phyloP scores from a whole-genome alignment of 495 filamentous ascomycete genomes.

The Neurospora sp. region DNA sequence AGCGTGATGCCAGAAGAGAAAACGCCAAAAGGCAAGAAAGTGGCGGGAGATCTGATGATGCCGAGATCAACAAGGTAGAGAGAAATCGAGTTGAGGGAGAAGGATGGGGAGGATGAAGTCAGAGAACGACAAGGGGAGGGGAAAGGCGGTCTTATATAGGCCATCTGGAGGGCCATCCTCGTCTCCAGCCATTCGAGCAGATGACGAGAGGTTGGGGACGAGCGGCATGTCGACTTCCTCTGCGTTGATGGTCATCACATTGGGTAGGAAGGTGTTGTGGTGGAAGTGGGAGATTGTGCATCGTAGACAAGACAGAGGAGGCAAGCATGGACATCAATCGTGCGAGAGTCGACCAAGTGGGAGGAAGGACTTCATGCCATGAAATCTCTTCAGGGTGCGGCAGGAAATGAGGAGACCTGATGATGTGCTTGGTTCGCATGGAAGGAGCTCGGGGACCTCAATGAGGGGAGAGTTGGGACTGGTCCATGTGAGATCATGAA shows the following conservation, averaged over 20 bases:
- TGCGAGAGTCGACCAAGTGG: not conserved
- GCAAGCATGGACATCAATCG: not conserved
- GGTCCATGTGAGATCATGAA: not conserved
- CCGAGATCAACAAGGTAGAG: slow-evolving; percentile 2
- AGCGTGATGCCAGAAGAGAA: slow-evolving; percentile 9
- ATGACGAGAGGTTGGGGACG: not conserved
- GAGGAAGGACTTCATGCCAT: not conserved
- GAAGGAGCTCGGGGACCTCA: not conserved
- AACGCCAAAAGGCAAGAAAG: not conserved
- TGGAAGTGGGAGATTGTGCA: not conserved
- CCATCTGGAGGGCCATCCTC: not conserved
- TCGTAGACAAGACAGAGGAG: not conserved
- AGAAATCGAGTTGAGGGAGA: slow-evolving; percentile 1
- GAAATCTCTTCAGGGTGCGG: too few species aligned
- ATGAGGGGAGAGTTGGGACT: not conserved
- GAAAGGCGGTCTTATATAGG: not conserved
- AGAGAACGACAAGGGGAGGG: not conserved
- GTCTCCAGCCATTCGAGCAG: not conserved
- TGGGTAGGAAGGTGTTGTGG: not conserved
- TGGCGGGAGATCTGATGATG: not conserved
- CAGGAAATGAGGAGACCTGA: not conserved
- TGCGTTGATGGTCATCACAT: not conserved
- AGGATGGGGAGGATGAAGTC: not conserved
- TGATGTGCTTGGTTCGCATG: not conserved
- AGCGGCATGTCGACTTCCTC: not conserved